Evolutionary conservation across 306 rosid species (phyloP), one percentile per base, ranked within the genome.

Genomic region (Cucumis hystrix): DNA sequence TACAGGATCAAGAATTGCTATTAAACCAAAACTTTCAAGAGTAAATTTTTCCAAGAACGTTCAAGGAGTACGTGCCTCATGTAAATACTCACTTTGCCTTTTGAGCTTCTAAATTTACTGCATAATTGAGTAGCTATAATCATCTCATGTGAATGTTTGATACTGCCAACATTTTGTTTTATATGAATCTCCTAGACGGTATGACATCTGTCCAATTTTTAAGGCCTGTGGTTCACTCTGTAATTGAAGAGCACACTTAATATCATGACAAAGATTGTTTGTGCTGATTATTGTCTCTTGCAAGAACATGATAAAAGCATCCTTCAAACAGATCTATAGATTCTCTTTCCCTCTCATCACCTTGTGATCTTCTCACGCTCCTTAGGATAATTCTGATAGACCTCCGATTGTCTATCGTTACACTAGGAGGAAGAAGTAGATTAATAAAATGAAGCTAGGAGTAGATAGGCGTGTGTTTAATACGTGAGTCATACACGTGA

Each of bases 1-100:
- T 45, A 87, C 91, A 83, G 98, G 98, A 77, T 89, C 93, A 80
- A 90, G 71, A 78, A 59, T 92, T 82, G 20, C 63, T 63, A 10
- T 73, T 40, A 86, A 82, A 79, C 93, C 97, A 41, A 87, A 89
- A 77, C 78, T 80, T 83, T 83, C 82, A 68, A 80, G 67, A 83
- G 57, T 79, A 75, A 75, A 79, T 83, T 80, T 41, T 25, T 56
- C 63, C 83, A 79, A 49, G 75, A 92, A 82, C 83, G 20, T 81
- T 79, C 65, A 79, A 13, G 84, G 61, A 84, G 84, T 86, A 80
- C 81, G 78, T 20, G 90, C 96, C 52, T 92, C 97, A 83, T 90
- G 98, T 92, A 84, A 89, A 96, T 92, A 83, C 87, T 83, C 75
- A 71, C 56, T 77, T 59, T 47, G 0, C 68, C 51, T 12, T 58